phyloP scores from a whole-genome alignment of 495 filamentous ascomycete species.

The Immersiella caudata region DNA sequence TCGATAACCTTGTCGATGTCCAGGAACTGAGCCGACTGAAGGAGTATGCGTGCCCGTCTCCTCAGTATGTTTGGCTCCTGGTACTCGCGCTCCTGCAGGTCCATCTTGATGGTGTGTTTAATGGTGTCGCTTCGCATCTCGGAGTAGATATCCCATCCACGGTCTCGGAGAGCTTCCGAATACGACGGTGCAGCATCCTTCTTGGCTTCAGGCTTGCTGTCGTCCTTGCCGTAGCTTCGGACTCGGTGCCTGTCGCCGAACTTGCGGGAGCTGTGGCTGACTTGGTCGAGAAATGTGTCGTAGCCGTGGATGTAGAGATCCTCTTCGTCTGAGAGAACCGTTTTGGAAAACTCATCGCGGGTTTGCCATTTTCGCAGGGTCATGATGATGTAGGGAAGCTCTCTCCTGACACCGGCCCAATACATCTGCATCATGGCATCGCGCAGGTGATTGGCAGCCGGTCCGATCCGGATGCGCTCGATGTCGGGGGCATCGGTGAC shows the following conservation, averaged over 20 bases:
- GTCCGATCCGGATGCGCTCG: conserved; percentile 7
- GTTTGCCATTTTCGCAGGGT: conserved; percentile 8
- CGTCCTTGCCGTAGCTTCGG: background rate
- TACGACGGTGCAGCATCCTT: conserved; percentile 2
- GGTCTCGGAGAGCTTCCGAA: conserved; percentile 5
- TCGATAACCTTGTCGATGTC: conserved; percentile 47
- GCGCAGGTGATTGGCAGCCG: conserved; percentile 1
- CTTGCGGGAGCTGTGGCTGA: conserved; percentile 20
- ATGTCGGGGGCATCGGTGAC: conserved; percentile 7
- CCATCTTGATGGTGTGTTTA: conserved; percentile 10
- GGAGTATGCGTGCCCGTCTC: conserved; percentile 8
- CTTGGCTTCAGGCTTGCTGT: background rate
- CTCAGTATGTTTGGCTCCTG: background rate
- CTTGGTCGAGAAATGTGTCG: conserved; percentile 23
- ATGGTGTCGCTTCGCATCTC: conserved; percentile 6
- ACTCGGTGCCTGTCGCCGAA: conserved; percentile 4
- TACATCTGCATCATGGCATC: conserved; percentile 19
- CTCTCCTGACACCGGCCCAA: conserved; percentile 10
- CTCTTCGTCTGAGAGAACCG: background rate
- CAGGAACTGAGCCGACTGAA: conserved; percentile 32
- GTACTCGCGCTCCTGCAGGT: conserved; percentile 12
- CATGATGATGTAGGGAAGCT: conserved; percentile 13
- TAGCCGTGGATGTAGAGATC: conserved; percentile 17
- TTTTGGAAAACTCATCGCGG: conserved; percentile 14
- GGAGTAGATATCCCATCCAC: conserved; percentile 16